Conservation (phyloP, 345 rosid genomes). For the Sapria himalayana region DNA sequence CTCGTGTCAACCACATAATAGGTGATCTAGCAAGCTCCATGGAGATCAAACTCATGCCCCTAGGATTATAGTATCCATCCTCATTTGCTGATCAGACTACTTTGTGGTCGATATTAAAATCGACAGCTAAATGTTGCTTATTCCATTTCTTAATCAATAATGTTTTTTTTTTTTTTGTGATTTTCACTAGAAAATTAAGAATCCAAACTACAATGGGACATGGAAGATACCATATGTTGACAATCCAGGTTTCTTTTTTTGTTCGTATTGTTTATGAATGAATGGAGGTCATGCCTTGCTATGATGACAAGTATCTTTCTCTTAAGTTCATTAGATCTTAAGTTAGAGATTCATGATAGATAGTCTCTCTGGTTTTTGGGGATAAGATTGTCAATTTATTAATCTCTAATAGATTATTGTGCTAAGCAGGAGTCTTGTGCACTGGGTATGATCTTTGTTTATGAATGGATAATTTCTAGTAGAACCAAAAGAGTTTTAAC, state of each 20-base stretch:
- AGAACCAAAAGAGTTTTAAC: background rate
- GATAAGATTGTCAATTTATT: no score
- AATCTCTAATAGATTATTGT: no score
- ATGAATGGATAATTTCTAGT: background rate
- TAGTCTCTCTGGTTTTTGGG: no score
- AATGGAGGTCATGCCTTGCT: background rate
- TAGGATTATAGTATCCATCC: no score
- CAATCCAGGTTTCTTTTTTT: conserved; percentile 47
- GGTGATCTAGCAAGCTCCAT: conserved; percentile 18
- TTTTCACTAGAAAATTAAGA: conserved; percentile 57
- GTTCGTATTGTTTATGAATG: background rate
- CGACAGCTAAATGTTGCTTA: background rate
- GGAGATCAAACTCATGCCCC: conserved; percentile 19
- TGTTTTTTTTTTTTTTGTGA: background rate
- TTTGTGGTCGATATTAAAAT: background rate
- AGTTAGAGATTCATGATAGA: no score
- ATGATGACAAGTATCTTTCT: background rate
- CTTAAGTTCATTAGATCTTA: background rate
- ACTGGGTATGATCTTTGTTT: no score
- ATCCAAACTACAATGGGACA: conserved; percentile 79
- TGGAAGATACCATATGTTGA: conserved; percentile 86
- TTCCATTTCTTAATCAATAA: background rate
- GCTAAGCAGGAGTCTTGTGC: no score
- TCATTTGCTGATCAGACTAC: no score
- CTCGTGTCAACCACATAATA: no score